Percentiles rank a stretch among this genome's conserved stretches.
phyloP scores from a whole-genome alignment of 2,329 filamentous ascomycete species.

The Macroventuria anomochaeta region DNA sequence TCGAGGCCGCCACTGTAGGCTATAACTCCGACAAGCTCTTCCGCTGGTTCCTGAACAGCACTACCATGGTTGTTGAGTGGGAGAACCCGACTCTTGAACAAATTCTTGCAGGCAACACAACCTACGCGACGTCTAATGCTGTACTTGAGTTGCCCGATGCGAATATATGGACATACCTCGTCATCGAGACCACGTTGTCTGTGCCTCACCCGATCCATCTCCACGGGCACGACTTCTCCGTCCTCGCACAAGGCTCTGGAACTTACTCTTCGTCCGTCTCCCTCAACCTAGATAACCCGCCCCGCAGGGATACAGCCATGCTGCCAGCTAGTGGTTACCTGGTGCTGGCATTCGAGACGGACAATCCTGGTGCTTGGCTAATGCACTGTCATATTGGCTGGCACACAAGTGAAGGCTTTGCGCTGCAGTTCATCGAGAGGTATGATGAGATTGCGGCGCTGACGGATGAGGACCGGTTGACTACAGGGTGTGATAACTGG shows the following conservation, averaged over 20 bases:
- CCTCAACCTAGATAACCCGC: slow-evolving; percentile 41
- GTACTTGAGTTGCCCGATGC: slow-evolving; percentile 34
- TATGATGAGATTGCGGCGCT: slow-evolving; percentile 34
- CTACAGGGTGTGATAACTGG: slow-evolving; percentile 23
- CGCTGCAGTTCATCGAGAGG: slow-evolving; percentile 43
- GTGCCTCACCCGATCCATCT: slow-evolving; percentile 44
- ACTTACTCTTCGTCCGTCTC: slow-evolving; percentile 21
- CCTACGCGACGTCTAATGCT: slow-evolving; percentile 40
- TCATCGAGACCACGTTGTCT: slow-evolving; percentile 47
- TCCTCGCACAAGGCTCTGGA: slow-evolving; percentile 39
- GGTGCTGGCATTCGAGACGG: slow-evolving; percentile 45
- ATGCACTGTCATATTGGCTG: slow-evolving; percentile 51
- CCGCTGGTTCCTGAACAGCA: slow-evolving; percentile 52
- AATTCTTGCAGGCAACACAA: slow-evolving; percentile 42
- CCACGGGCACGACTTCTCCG: slow-evolving; percentile 44
- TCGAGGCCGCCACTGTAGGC: slow-evolving; percentile 40
- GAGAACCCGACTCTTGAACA: slow-evolving; percentile 48
- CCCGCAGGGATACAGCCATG: slow-evolving; percentile 43
- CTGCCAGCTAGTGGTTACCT: slow-evolving; percentile 41
- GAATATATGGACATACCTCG: slow-evolving; percentile 49
- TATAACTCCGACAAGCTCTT: slow-evolving; percentile 46
- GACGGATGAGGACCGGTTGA: slow-evolving; percentile 20
- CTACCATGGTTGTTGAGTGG: slow-evolving; percentile 50
- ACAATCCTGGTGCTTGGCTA: slow-evolving; percentile 48
- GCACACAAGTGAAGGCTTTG: slow-evolving; percentile 46